Evolutionary conservation across 176 grass and related monocot species (phyloP).

Genomic region (Eremochloa ophiuroides): DNA sequence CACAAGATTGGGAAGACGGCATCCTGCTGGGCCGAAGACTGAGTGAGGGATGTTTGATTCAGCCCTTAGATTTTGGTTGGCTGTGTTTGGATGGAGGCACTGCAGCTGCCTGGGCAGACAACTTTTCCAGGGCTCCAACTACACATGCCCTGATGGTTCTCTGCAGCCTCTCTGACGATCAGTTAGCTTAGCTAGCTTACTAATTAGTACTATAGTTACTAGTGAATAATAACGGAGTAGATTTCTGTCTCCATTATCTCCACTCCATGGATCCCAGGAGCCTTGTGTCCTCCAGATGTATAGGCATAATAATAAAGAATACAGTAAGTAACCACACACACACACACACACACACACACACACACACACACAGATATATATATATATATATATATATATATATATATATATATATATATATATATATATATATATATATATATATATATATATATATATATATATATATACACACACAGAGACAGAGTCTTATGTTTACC

Average conservation of each 20-base stretch:
- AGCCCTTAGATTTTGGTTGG: neutral
- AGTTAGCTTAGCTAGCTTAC: neutral
- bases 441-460: too few species aligned
- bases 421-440: too few species aligned
- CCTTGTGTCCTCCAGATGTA: neutral
- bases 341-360: too few species aligned
- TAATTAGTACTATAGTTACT: neutral
- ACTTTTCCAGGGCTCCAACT: neutral
- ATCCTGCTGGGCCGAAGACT: constrained; percentile 50
- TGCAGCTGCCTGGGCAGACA: neutral
- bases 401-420: too few species aligned
- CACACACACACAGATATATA: too few species aligned
- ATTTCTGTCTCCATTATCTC: neutral
- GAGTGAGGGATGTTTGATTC: neutral
- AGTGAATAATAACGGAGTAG: neutral
- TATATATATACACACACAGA: too few species aligned
- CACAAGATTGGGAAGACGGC: constrained; percentile 91
- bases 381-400: too few species aligned
- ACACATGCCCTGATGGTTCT: neutral
- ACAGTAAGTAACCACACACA: too few species aligned
- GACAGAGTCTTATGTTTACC: too few species aligned
- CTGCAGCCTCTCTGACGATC: neutral
- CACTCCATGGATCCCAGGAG: neutral
- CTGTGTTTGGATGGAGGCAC: neutral
- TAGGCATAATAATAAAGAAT: neutral